These are phyloP conservation scores for Blastobotrys ciferrii DNA, from an alignment of 1,139 yeast species.

Conservation along the genomic window DNA sequence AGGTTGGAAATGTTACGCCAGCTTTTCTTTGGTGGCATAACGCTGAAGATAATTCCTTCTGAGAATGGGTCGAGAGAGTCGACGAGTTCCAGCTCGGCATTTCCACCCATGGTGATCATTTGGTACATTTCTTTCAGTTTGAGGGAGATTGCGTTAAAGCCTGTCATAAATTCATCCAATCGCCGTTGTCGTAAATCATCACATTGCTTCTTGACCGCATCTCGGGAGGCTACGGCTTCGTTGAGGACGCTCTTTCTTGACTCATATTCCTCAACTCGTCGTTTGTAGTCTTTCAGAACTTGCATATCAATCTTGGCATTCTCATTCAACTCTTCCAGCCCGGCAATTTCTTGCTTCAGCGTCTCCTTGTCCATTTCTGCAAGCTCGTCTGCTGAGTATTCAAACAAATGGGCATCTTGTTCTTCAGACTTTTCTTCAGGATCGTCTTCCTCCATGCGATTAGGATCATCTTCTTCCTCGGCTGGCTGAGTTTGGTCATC, in stretches of 20 bases:
- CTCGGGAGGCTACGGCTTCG: slow-evolving; percentile 64
- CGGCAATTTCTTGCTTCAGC: slow-evolving; percentile 53
- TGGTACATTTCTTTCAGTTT: slow-evolving; percentile 96
- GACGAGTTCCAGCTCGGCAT: slow-evolving; percentile 93
- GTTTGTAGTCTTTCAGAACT: slow-evolving; percentile 72
- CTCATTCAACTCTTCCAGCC: slow-evolving; percentile 56
- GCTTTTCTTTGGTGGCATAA: slow-evolving; percentile 98
- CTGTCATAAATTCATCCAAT: slow-evolving; percentile 87
- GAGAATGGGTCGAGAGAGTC: slow-evolving; percentile 97
- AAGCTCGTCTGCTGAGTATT: slow-evolving; percentile 54
- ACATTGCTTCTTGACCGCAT: slow-evolving; percentile 56
- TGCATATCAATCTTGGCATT: slow-evolving; percentile 68
- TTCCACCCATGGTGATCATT: slow-evolving; percentile 99
- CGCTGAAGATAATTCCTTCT: slow-evolving; percentile 94
- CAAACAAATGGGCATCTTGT: slow-evolving; percentile 19
- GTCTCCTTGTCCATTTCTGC: slow-evolving; percentile 48
- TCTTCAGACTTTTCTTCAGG: slow-evolving; percentile 17
- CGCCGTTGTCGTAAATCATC: slow-evolving; percentile 75
- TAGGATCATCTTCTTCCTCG: slow-evolving; percentile 20
- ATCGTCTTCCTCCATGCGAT: slow-evolving; percentile 15
- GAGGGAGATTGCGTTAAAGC: slow-evolving; percentile 81
- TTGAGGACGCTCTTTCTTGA: slow-evolving; percentile 65
- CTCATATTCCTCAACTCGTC: slow-evolving; percentile 61
- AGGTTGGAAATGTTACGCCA: slow-evolving; percentile 95
- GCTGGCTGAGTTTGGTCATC: slow-evolving; percentile 23